Evolutionary conservation across 2,329 filamentous ascomycete species (phyloP).

Genomic region (Alternaria brassicicola): DNA sequence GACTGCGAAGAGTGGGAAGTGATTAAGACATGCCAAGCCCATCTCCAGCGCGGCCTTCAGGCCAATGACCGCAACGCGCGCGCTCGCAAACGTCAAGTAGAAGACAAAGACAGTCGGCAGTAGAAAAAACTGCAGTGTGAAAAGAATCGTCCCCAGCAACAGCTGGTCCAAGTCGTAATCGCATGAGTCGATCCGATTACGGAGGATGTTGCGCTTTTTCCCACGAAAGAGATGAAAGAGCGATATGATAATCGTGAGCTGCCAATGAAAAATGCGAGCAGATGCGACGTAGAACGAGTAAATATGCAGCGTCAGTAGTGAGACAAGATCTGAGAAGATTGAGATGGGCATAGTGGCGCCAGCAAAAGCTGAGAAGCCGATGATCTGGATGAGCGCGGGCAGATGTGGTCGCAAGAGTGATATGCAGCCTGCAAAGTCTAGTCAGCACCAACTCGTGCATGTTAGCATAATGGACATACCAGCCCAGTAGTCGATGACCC

Average conservation of each 20-base stretch:
- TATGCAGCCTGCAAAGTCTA: slow-evolving; percentile 68
- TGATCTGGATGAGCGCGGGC: slow-evolving; percentile 87
- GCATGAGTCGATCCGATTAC: slow-evolving; percentile 97
- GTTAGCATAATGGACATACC: slow-evolving; percentile 58
- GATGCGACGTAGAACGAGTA: slow-evolving; percentile 98
- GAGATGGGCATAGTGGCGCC: slow-evolving; percentile 97
- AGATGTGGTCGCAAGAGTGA: slow-evolving; percentile 76
- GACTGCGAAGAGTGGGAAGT: slow-evolving; percentile 94
- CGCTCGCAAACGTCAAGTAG: slow-evolving; percentile 93
- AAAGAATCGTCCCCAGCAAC: slow-evolving; percentile 92
- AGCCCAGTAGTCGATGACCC: slow-evolving; percentile 99
- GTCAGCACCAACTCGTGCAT: not conserved
- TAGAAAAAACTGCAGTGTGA: slow-evolving; percentile 93
- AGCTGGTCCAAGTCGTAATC: slow-evolving; percentile 98
- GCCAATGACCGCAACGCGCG: slow-evolving; percentile 92
- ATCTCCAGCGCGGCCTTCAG: slow-evolving; percentile 93
- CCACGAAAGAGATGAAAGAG: slow-evolving; percentile 98
- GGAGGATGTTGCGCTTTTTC: slow-evolving; percentile 95
- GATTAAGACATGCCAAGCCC: slow-evolving; percentile 89
- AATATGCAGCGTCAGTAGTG: slow-evolving; percentile 90
- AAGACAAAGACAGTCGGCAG: slow-evolving; percentile 95
- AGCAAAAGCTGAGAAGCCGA: slow-evolving; percentile 93
- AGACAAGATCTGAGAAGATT: slow-evolving; percentile 91
- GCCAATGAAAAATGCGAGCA: slow-evolving; percentile 97
- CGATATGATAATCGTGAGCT: slow-evolving; percentile 93